phyloP scores from a whole-genome alignment of 306 rosid species.

The Quercus gilva region DNA sequence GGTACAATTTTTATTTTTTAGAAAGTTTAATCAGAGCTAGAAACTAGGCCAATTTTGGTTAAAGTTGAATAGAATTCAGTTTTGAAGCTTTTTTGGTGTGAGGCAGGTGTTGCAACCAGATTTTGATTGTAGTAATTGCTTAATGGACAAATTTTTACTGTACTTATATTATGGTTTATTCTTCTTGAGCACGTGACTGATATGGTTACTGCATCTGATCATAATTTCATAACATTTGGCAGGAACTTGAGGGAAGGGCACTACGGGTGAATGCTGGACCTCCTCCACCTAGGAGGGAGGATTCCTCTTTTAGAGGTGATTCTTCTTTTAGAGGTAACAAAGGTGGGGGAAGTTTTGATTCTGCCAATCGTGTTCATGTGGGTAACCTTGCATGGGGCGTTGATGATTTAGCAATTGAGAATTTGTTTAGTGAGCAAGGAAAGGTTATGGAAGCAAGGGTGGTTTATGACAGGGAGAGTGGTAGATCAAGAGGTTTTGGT shows the following conservation, averaged over 20 bases:
- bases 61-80: background rate
- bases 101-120: background rate
- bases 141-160: background rate
- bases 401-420: slow-evolving; percentile 69
- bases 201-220: slow-evolving; percentile 11
- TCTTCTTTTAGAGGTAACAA: slow-evolving; percentile 42
- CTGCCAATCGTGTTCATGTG: slow-evolving; percentile 64
- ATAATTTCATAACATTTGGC: slow-evolving; percentile 17
- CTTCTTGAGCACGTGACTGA: background rate
- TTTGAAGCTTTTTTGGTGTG: background rate
- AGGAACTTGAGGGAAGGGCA: slow-evolving; percentile 80
- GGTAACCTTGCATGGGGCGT: slow-evolving; percentile 97
- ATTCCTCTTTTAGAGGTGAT: slow-evolving; percentile 32
- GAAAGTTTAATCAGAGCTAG: too few species aligned
- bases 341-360: slow-evolving; percentile 31
- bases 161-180: background rate
- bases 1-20: too few species aligned
- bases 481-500: slow-evolving; percentile 93
- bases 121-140: background rate
- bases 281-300: slow-evolving; percentile 59
- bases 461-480: slow-evolving; percentile 91
- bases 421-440: slow-evolving; percentile 73
- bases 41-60: background rate
- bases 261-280: slow-evolving; percentile 90
- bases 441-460: slow-evolving; percentile 88